Evolutionary conservation across 2,329 filamentous ascomycete genomes (phyloP).

Genomic region (Ilyonectria destructans): DNA sequence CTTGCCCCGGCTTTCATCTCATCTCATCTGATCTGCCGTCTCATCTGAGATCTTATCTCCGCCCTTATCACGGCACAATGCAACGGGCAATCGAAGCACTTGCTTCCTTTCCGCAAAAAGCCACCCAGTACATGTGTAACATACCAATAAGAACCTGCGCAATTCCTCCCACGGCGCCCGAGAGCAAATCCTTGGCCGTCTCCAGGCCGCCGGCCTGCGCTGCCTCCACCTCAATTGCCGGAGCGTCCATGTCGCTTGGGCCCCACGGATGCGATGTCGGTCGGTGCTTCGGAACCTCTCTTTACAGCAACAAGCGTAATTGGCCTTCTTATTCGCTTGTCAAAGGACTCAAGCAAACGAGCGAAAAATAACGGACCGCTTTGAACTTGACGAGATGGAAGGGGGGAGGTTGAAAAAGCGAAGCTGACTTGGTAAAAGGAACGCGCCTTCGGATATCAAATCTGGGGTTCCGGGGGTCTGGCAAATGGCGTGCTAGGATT

Average conservation of each 20-base stretch:
- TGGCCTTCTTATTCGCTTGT: not conserved
- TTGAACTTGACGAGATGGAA: conserved; percentile 16
- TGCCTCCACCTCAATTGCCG: conserved; percentile 55
- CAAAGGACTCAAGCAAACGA: conserved; percentile 4
- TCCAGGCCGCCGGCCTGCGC: conserved; percentile 62
- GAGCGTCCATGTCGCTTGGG: conserved; percentile 50
- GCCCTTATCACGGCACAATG: not conserved
- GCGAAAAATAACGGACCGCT: not conserved
- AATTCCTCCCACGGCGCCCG: conserved; percentile 91
- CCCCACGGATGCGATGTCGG: conserved; percentile 15
- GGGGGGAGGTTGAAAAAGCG: conserved; percentile 1
- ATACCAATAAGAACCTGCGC: conserved; percentile 93
- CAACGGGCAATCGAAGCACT: conserved; percentile 54
- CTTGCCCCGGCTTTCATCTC: not conserved
- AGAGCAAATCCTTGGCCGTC: conserved; percentile 90
- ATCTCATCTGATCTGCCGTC: conserved; percentile 22
- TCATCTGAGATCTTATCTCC: conserved; percentile 32
- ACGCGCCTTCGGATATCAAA: conserved; percentile 42
- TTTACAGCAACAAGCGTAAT: conserved; percentile 9
- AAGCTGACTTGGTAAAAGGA: conserved; percentile 15
- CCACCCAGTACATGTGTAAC: conserved; percentile 16
- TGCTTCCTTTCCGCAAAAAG: conserved; percentile 33
- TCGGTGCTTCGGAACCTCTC: not conserved
- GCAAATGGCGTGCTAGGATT: conserved; percentile 52
- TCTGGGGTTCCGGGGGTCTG: conserved; percentile 47